Evolutionary conservation across 345 rosid genomes (phyloP), one percentile per base, ranked within the genome.

Genomic region (Hibiscus tridactylites): DNA sequence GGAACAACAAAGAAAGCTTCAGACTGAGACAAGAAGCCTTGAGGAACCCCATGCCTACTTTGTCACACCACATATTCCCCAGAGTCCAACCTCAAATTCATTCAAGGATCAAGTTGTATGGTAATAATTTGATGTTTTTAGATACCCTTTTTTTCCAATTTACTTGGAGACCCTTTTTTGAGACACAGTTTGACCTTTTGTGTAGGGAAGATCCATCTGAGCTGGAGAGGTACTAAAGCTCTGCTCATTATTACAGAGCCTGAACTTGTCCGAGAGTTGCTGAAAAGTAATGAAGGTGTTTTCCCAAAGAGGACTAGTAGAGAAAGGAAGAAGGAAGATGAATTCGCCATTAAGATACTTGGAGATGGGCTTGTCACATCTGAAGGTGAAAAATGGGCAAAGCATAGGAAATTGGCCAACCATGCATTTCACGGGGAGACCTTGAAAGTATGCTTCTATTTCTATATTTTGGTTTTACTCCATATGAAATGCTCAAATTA

Each of bases 1-100:
- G 90, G 13, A 86, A 47, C 81, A 81, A 72, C 64, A 79, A 71
- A 60, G 82, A 84, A 29, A 63, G 63, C 0, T 1, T 42, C 11
- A 35, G 31, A 46, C 64, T 80, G 83, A 71, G 46, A 37, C 42
- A 28, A 5, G 64, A 74, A 73, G 73, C 72, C 7, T 7, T 24
- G 47, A 71, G 21, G 19, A 47, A 61, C 13, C 78, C 81, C 26
- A 50, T 68, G 75, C 66, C 76, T 44, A 1, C 12, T 13, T 59
- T 77, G 12, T 74, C 82, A 2, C 79, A 77, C 35, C 47, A 71
- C 35, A 59, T 75, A 15, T 58, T 84, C 11, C 74, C 85, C 9
- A 71, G 68, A 56, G 67, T 77, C 9, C 54, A 24, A 5, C 79
- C 85, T 37, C 83, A 79, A 3, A 13, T 73, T n/a, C 11, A 74